phyloP scores from a whole-genome alignment of 1,139 yeast species.

The Saccharomyces hybrid region DNA sequence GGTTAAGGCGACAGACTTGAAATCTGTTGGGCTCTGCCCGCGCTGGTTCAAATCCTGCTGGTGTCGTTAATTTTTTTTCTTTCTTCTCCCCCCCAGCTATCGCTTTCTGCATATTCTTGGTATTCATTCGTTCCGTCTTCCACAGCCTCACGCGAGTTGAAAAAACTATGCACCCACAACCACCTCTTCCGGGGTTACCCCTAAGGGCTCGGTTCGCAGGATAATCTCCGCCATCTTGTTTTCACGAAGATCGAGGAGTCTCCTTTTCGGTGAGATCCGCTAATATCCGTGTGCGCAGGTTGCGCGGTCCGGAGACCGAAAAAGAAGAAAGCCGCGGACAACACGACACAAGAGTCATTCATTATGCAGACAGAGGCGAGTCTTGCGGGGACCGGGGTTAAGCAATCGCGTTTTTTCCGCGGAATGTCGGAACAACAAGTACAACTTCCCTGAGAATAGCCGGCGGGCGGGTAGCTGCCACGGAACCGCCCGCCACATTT shows the following conservation, averaged over 20 bases:
- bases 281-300: not conserved
- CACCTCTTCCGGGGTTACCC: not conserved
- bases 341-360: not conserved
- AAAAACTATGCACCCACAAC: not conserved
- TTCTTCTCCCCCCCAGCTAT: too few relatives aligned
- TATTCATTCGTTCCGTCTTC: not conserved
- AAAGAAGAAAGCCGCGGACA: not conserved
- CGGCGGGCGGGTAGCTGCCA: not conserved
- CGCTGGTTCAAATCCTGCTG: slow-evolving; percentile 31
- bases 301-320: not conserved
- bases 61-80: slow-evolving; percentile 16
- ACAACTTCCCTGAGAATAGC: not conserved
- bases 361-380: not conserved
- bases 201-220: not conserved
- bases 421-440: not conserved
- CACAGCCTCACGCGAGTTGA: not conserved
- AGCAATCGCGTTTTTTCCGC: not conserved
- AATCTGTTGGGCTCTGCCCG: slow-evolving; percentile 32
- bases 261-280: not conserved
- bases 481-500: not conserved
- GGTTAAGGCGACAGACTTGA: slow-evolving; percentile 13
- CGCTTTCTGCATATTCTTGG: too few relatives aligned
- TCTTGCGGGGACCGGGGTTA: not conserved
- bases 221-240: not conserved
- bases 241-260: not conserved